A percentile compares a stretch with the other conserved stretches of the same genome.
Evolutionary conservation across 2,329 filamentous ascomycete genomes (phyloP).

Genomic region (Apiospora hydei): DNA sequence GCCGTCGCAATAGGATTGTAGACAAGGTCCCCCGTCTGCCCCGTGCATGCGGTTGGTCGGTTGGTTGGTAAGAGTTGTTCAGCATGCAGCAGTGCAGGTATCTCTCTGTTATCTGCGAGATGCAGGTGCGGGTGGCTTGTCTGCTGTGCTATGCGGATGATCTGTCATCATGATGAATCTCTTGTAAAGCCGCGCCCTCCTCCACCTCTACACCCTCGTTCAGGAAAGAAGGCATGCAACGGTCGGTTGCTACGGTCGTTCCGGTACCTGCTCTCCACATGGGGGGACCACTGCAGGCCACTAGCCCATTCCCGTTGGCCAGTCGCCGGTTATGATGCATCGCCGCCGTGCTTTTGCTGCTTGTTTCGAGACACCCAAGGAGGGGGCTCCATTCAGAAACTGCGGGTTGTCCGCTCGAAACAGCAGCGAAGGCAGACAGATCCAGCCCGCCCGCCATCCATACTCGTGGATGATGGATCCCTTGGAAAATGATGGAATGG

Average conservation of each 20-base stretch:
- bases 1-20: neutral
- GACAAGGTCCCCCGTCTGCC: neutral
- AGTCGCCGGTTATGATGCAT: neutral
- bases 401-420: neutral
- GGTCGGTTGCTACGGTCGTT: conserved; percentile 11
- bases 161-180: conserved; percentile 16
- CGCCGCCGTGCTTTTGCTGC: neutral
- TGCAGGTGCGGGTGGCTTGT: neutral
- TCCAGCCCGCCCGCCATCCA: neutral
- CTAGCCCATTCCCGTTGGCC: neutral
- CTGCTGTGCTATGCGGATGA: neutral
- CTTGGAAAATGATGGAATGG: conserved; percentile 1
- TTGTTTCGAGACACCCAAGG: neutral
- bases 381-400: neutral
- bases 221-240: neutral
- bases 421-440: neutral
- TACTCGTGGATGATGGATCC: neutral
- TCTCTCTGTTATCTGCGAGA: neutral
- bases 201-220: neutral
- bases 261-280: neutral
- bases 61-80: neutral
- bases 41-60: neutral
- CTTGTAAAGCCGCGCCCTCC: neutral
- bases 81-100: neutral
- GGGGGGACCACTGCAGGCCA: neutral